Conservation (phyloP, 2,329 filamentous ascomycete species). For the Arthrobotrys iridis region DNA sequence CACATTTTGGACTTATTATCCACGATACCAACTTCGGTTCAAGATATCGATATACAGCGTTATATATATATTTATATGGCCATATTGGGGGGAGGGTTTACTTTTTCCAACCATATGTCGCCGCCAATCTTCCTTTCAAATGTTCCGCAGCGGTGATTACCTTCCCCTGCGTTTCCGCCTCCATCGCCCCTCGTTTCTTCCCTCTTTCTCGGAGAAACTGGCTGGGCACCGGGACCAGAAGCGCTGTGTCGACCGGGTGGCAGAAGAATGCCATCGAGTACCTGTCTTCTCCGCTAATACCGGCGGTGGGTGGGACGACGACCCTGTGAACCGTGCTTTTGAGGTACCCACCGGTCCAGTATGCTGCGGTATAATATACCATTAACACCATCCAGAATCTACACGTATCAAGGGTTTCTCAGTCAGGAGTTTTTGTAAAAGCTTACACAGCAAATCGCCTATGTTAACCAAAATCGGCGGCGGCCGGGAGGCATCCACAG, state of each 20-base stretch:
- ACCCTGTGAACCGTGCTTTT: conserved; percentile 91
- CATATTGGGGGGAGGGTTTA: too few species aligned
- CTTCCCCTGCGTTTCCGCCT: conserved; percentile 64
- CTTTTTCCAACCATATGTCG: conserved; percentile 65
- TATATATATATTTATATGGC: neutral
- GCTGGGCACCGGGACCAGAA: conserved; percentile 71
- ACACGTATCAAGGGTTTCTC: neutral
- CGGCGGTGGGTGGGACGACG: conserved; percentile 70
- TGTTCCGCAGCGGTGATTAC: conserved; percentile 73
- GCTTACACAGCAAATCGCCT: conserved; percentile 72
- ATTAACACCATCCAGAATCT: neutral
- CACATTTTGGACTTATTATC: too few species aligned
- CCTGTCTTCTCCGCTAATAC: conserved; percentile 64
- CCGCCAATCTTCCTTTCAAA: conserved; percentile 70
- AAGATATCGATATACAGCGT: neutral
- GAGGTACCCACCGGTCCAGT: conserved; percentile 90
- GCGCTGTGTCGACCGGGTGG: conserved; percentile 69
- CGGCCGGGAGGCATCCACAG: conserved; percentile 68
- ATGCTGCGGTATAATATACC: conserved; percentile 61
- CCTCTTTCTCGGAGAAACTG: conserved; percentile 64
- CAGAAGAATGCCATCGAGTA: conserved; percentile 77
- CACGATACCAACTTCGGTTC: too few species aligned
- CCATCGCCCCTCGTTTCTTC: conserved; percentile 58
- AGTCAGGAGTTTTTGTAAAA: neutral
- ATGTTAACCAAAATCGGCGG: conserved; percentile 79